Conservation (phyloP, 495 filamentous ascomycete species). For the Wilcoxina mikolae region DNA sequence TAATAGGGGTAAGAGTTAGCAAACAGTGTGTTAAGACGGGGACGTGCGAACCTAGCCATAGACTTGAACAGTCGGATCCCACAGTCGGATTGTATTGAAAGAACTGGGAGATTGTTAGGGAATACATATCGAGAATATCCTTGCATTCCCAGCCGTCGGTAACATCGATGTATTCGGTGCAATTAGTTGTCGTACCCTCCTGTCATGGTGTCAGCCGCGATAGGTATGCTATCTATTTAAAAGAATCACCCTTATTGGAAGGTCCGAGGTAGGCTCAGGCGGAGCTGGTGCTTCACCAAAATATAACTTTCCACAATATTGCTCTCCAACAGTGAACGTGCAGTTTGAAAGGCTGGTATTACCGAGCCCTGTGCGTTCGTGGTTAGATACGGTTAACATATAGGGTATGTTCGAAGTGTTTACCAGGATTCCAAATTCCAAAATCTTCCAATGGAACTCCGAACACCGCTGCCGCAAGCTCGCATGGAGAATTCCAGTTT, state of each 20-base stretch:
- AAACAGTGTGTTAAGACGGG: neutral
- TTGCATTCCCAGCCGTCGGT: slow-evolving; percentile 7
- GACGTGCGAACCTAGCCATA: no score
- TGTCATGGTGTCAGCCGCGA: no score
- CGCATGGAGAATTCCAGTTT: slow-evolving; percentile 7
- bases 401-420: neutral
- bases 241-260: no score
- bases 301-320: no score
- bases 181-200: slow-evolving; percentile 6
- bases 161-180: slow-evolving; percentile 4
- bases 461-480: slow-evolving; percentile 4
- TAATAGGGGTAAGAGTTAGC: neutral
- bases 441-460: slow-evolving; percentile 8
- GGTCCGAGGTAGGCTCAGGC: no score
- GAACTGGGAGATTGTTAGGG: slow-evolving; percentile 11
- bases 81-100: neutral
- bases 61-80: neutral
- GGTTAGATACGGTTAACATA: neutral
- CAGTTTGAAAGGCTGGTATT: neutral
- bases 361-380: neutral
- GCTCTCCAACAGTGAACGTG: no score
- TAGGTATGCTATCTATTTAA: no score
- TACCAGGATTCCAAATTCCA: slow-evolving; percentile 4
- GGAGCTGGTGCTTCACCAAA: no score
- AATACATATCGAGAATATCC: slow-evolving; percentile 1